These are phyloP conservation scores for Colletotrichum sidae DNA, from an alignment of 2,329 filamentous ascomycete genomes.

Conservation along the genomic window DNA sequence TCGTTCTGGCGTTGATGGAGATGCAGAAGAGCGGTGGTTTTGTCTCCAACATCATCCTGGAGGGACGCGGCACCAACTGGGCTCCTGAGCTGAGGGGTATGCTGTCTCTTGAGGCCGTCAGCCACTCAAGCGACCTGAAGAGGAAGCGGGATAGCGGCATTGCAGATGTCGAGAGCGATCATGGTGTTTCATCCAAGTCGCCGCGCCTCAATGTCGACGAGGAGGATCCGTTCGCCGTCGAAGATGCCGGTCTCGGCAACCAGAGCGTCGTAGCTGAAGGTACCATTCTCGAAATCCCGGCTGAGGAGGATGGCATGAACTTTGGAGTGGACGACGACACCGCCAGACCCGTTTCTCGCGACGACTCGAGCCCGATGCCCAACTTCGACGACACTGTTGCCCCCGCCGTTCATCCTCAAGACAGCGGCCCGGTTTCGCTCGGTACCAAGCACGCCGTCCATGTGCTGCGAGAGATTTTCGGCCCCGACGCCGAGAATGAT, in stretches of 20 bases:
- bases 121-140: slow-evolving; percentile 84
- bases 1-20: slow-evolving; percentile 87
- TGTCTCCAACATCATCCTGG: slow-evolving; percentile 86
- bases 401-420: slow-evolving; percentile 81
- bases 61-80: slow-evolving; percentile 82
- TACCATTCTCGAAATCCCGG: slow-evolving; percentile 74
- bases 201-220: slow-evolving; percentile 77
- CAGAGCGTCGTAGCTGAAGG: slow-evolving; percentile 66
- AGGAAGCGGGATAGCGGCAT: slow-evolving; percentile 92
- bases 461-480: slow-evolving; percentile 89
- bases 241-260: slow-evolving; percentile 65
- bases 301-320: slow-evolving; percentile 62
- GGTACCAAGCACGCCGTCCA: slow-evolving; percentile 97
- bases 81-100: slow-evolving; percentile 94
- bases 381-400: slow-evolving; percentile 84
- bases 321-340: slow-evolving; percentile 59
- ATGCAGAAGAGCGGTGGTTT: slow-evolving; percentile 94
- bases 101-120: slow-evolving; percentile 85
- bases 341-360: slow-evolving; percentile 50
- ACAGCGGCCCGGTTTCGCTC: slow-evolving; percentile 87
- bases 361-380: slow-evolving; percentile 61
- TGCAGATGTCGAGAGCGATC: slow-evolving; percentile 79
- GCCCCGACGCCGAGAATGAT: slow-evolving; percentile 75
- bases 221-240: slow-evolving; percentile 67
- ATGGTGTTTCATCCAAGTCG: slow-evolving; percentile 69